Evolutionary conservation across 768 basidiomycete genomes (phyloP), one percentile per base, ranked within the genome.

Genomic region (Pisolithus albus): DNA sequence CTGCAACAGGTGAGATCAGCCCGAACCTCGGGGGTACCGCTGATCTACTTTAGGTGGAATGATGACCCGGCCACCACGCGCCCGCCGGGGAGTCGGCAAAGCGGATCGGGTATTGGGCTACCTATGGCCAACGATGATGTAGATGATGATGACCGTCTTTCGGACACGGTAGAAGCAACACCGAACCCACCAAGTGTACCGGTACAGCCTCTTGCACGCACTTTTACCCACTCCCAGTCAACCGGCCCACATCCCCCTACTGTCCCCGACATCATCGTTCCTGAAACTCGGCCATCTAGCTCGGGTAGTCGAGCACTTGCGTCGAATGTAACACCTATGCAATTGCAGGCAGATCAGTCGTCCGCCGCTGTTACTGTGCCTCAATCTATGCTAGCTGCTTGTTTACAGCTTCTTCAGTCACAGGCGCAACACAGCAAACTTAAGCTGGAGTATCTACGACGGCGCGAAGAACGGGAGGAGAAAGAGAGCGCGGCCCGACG

Each of bases 381-480:
- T 5, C 82, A 85, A 54, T 72, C 72, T 18, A 71, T 86, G 70
- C 67, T 85, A 48, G 65, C 72, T 23, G 73, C 78, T 15, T 82
- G 77, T 55, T 63, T 82, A 60, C 80, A 84, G 55, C 75, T 80
- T 53, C 66, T 88, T 38, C 82, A 82, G 55, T 72, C 80, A 39
- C 87, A 88, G 60, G 78, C 77, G 21, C 84, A 87, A 57, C 80
- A 84, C 34, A 78, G 77, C 54, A 83, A 83, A 65, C 74, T 80
- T 69, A 84, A 84, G 61, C 72, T 86, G 40, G 87, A 88, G 52
- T 82, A 82, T 56, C 59, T 87, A 61, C 76, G 79, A 50, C 70
- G 83, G 54, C 73, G 81, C 18, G 85, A 88, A 54, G 84, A 85
- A 56, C 71, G 85, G n/a, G 83, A 86, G 58, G 80, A 82, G 56